Percentiles rank a stretch among this genome's conserved stretches.
Conservation (phyloP, 768 basidiomycete species). For the button mushroom (Agaricus bisporus) region DNA sequence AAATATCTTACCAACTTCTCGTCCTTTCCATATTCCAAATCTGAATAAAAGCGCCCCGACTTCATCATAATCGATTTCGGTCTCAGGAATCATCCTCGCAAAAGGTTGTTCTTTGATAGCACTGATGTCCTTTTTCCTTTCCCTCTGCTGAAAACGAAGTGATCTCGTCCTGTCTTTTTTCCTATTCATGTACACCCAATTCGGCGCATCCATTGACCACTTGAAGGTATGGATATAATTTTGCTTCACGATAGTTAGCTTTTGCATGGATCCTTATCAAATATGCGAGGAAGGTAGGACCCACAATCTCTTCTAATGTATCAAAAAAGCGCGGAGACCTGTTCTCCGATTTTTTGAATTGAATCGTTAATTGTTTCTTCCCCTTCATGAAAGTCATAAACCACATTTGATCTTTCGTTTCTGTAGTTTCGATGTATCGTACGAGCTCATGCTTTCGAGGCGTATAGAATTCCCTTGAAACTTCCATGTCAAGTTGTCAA, state of each 20-base stretch:
- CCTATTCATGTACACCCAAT: slow-evolving; percentile 1
- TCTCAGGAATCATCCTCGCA: neutral
- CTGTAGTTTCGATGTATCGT: neutral
- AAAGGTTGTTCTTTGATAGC: neutral
- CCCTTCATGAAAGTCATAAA: neutral
- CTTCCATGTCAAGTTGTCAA: neutral
- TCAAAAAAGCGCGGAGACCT: neutral
- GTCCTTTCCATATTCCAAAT: slow-evolving; percentile 1
- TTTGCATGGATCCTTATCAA: neutral
- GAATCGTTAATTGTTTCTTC: neutral
- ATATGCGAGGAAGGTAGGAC: neutral
- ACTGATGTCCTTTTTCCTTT: neutral
- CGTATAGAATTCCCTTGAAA: neutral
- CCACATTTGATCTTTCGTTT: neutral
- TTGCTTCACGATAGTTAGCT: neutral
- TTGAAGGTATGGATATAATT: neutral
- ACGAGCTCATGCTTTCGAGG: neutral
- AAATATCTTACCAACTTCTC: slow-evolving; percentile 4
- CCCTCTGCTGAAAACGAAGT: neutral
- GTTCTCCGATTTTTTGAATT: neutral
- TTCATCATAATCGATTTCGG: slow-evolving; percentile 1
- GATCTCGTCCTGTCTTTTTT: neutral
- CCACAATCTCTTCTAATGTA: slow-evolving; percentile 1
- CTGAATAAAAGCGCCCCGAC: neutral
- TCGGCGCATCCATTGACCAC: neutral